Conservation (phyloP, 345 rosid species). For the Trapa bicornis region DNA sequence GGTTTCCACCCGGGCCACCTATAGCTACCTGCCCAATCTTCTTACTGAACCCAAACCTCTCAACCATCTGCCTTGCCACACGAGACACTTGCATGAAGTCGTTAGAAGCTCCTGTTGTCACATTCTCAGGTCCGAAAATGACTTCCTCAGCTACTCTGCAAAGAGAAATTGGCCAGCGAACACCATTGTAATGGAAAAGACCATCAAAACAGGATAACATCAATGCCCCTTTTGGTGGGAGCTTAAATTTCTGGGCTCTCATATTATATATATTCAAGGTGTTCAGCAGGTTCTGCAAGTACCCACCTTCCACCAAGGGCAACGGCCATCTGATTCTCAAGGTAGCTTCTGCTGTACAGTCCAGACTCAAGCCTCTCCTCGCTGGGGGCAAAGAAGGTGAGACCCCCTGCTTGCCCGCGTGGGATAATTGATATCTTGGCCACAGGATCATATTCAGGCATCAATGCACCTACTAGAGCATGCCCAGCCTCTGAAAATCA, state of each 20-base stretch:
- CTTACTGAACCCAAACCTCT: conserved; percentile 94
- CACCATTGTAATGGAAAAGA: too few relatives aligned
- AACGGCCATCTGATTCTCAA: conserved; percentile 97
- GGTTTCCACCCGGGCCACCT: conserved; percentile 92
- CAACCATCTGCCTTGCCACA: conserved; percentile 99
- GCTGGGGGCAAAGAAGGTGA: conserved; percentile 90
- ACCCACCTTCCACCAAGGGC: conserved; percentile 97
- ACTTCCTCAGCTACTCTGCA: conserved; percentile 93
- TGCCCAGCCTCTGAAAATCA: conserved; percentile 77
- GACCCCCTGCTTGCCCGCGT: conserved; percentile 97
- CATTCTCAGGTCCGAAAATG: conserved; percentile 79
- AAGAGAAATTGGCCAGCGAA: too few relatives aligned
- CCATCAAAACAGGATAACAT: too few relatives aligned
- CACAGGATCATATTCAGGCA: conserved; percentile 96
- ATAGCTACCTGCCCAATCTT: conserved; percentile 95
- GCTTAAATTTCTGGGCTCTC: background rate
- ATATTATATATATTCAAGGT: background rate
- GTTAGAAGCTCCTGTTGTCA: conserved; percentile 95
- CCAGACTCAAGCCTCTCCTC: conserved; percentile 98
- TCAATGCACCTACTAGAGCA: conserved; percentile 90
- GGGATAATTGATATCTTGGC: conserved; percentile 96
- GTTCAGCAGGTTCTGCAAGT: background rate
- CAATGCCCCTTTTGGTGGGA: too few relatives aligned
- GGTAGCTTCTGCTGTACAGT: conserved; percentile 87
- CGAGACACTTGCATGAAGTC: conserved; percentile 99